Conservation (phyloP, 1,284 basidiomycete genomes). For the Leucocoprinus gongylophorus region DNA sequence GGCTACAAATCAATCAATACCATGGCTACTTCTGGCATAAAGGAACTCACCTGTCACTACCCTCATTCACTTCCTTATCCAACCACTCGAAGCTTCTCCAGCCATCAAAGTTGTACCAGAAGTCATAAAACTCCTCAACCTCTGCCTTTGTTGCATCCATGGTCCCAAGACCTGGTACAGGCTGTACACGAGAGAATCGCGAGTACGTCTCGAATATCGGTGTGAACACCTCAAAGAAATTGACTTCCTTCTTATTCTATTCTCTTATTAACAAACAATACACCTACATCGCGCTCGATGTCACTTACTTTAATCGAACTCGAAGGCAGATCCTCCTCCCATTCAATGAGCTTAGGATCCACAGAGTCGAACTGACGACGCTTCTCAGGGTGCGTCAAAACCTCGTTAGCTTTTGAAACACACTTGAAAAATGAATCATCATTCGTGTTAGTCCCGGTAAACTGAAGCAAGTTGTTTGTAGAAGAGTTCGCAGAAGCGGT, state of each 20-base stretch:
- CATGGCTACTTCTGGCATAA: constrained; percentile 1
- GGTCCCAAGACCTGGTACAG: constrained; percentile 80
- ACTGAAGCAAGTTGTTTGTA: constrained; percentile 38
- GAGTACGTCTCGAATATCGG: constrained; percentile 89
- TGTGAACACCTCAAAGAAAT: constrained; percentile 55
- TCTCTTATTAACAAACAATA: background rate
- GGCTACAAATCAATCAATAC: constrained; percentile 40
- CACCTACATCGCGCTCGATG: background rate
- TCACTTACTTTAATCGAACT: constrained; percentile 49
- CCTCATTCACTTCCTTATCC: constrained; percentile 99
- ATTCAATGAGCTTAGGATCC: constrained; percentile 69
- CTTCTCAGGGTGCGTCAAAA: constrained; percentile 81
- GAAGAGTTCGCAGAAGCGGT: constrained; percentile 40
- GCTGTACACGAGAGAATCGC: constrained; percentile 83
- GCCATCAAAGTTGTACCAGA: constrained; percentile 99
- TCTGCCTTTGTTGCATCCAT: constrained; percentile 70
- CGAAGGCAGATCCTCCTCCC: constrained; percentile 75
- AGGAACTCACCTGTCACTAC: constrained; percentile 78
- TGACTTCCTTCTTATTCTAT: constrained; percentile 33
- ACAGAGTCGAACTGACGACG: constrained; percentile 96
- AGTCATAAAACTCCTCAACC: constrained; percentile 95
- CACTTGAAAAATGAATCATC: constrained; percentile 99
- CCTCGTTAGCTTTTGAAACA: constrained; percentile 94
- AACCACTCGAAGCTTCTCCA: constrained; percentile 98
- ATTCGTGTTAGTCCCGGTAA: constrained; percentile 52